Evolutionary conservation across 2,329 filamentous ascomycete species (phyloP).

Genomic region (Blastomyces emzantsi): DNA sequence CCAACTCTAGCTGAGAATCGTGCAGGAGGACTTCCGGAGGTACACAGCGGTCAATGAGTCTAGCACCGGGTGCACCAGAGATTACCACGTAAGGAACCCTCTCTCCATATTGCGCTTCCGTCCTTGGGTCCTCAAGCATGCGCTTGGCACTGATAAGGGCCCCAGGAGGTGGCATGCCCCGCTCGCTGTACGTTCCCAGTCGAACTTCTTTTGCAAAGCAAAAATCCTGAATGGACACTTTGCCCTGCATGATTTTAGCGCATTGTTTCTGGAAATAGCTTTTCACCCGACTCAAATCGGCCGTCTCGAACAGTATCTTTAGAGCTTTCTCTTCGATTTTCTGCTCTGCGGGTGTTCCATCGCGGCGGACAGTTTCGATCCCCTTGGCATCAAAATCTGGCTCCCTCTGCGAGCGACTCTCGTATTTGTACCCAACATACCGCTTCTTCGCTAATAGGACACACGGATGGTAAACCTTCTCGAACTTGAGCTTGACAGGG

Average conservation of each 20-base stretch:
- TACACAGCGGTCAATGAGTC: slow-evolving; percentile 82
- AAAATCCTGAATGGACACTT: slow-evolving; percentile 87
- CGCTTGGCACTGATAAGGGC: slow-evolving; percentile 77
- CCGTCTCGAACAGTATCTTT: slow-evolving; percentile 79
- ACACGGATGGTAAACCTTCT: slow-evolving; percentile 96
- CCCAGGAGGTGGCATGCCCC: slow-evolving; percentile 70
- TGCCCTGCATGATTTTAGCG: slow-evolving; percentile 80
- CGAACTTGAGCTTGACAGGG: slow-evolving; percentile 92
- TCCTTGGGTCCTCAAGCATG: slow-evolving; percentile 77
- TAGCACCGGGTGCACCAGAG: slow-evolving; percentile 73
- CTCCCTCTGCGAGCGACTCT: slow-evolving; percentile 60
- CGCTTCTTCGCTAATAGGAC: slow-evolving; percentile 92
- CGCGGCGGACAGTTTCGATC: slow-evolving; percentile 91
- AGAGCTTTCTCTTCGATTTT: slow-evolving; percentile 93
- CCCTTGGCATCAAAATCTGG: slow-evolving; percentile 97
- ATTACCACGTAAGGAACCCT: slow-evolving; percentile 91
- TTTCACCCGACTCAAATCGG: slow-evolving; percentile 83
- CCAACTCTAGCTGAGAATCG: slow-evolving; percentile 69
- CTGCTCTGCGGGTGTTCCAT: slow-evolving; percentile 90
- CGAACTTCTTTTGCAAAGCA: slow-evolving; percentile 91
- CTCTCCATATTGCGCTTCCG: slow-evolving; percentile 91
- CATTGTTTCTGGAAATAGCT: slow-evolving; percentile 84
- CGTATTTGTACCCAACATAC: slow-evolving; percentile 97
- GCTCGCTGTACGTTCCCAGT: slow-evolving; percentile 77
- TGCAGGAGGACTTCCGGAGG: slow-evolving; percentile 72